Evolutionary conservation across 1,284 basidiomycete genomes (phyloP), one percentile per base, ranked within the genome.

Genomic region (Irpex lacteus): DNA sequence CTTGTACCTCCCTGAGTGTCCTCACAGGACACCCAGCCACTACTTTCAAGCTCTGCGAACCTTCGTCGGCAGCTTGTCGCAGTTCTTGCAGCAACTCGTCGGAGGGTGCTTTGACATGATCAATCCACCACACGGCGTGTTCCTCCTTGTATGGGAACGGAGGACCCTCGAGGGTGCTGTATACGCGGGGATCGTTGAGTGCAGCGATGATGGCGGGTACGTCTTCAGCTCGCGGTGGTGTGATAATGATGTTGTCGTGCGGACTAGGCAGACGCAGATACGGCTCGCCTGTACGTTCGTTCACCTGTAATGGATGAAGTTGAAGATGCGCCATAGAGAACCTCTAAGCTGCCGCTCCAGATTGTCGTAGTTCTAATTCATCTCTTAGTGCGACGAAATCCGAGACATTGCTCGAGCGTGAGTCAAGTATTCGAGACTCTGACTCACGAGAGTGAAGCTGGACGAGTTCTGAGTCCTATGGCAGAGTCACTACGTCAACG

Each of bases 131-230:
- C 5, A 72, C 68, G 4, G 80, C 80, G 68, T 79, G 70, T 72
- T 81, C 79, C 54, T 73, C 71, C 6, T 71, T 70, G 74, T 88
- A 88, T 6, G 88, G 88, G 62, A 78, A 78, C 0, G 85, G 86
- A 7, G 87, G 86, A 7, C 75, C 74, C n/a, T 69, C 67, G 6
- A 87, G 68, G 78, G 78, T 81, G 44, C 69, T 66, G 60, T 76
- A 77, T 3, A 89, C 77, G 4, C 71, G 68, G n/a, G 79, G 77
- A 70, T 88, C 82, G 64, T 86, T 86, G 67, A 86, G 66, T 60
- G 78, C 71, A 1, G 72, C 66, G 4, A 75, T 68, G 21, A 78
- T 62, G 32, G 65, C 64, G n/a, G 72, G 69, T 19, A 67, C 75
- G 67, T 88, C 86, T 54, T 72, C 75, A 11, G 68, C 60, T 47